Evolutionary conservation across 75 land plant genomes (phyloP).

Genomic region (Cunninghamia lanceolata): DNA sequence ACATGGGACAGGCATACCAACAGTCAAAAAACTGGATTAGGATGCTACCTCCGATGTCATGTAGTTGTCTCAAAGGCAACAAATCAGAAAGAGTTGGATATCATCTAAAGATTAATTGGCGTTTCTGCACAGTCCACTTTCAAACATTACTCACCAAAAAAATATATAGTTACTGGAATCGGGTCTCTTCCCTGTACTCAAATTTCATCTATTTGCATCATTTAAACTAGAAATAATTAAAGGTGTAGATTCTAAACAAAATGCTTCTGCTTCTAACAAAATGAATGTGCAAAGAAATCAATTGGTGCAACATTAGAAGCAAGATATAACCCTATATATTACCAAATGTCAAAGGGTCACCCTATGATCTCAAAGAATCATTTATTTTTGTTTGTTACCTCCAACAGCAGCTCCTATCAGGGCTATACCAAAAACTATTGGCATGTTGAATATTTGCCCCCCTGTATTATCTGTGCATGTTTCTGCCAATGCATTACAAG

Average conservation of each 20-base stretch:
- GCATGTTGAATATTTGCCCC: conserved; percentile 42
- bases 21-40: too few species aligned
- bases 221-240: not conserved
- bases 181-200: too few species aligned
- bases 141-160: too few species aligned
- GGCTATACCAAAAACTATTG: conserved; percentile 52
- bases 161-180: too few species aligned
- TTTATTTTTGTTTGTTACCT: conserved; percentile 22
- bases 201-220: not conserved
- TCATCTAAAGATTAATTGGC: too few species aligned
- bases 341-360: not conserved
- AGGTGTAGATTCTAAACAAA: not conserved
- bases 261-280: not conserved
- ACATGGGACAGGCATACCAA: too few species aligned
- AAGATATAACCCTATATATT: not conserved
- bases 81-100: too few species aligned
- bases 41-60: too few species aligned
- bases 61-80: too few species aligned
- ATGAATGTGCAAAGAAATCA: not conserved
- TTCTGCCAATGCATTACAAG: conserved; percentile 58
- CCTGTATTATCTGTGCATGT: conserved; percentile 46
- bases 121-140: too few species aligned
- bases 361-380: not conserved
- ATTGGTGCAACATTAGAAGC: not conserved
- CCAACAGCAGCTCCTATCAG: conserved; percentile 72